A percentile compares a stretch with the other conserved stretches of the same genome.
phyloP scores from a whole-genome alignment of 2,329 filamentous ascomycete genomes.

The Cercospora sp. region DNA sequence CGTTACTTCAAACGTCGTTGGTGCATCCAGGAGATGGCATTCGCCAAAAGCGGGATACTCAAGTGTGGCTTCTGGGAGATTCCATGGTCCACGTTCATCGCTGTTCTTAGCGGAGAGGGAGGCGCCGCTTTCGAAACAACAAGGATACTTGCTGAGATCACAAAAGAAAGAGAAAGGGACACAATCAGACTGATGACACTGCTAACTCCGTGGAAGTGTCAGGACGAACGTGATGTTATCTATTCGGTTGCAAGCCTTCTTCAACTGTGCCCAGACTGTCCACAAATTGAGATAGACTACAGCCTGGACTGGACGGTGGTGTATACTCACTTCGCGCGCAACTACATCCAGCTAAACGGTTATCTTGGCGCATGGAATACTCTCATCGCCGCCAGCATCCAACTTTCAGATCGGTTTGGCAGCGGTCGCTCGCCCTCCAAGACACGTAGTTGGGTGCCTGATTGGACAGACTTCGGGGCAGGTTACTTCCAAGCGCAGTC shows the following conservation, averaged over 20 bases:
- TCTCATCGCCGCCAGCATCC: neutral
- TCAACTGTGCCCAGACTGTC: neutral
- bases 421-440: too few relatives aligned
- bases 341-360: neutral
- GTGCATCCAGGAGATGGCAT: neutral
- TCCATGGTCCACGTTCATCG: neutral
- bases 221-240: neutral
- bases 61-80: neutral
- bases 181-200: too few relatives aligned
- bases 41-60: neutral
- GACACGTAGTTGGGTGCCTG: too few relatives aligned
- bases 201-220: neutral
- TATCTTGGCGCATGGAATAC: neutral
- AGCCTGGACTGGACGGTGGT: neutral
- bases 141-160: neutral
- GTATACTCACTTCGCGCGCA: neutral
- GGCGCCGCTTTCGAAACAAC: too few relatives aligned
- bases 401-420: fast-evolving
- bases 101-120: fast-evolving
- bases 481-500: too few relatives aligned
- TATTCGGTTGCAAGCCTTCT: neutral
- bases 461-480: too few relatives aligned
- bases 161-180: too few relatives aligned
- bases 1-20: neutral
- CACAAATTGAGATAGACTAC: neutral